phyloP scores from a whole-genome alignment of 139 green algal species.

The Chlamydomonas incerta region DNA sequence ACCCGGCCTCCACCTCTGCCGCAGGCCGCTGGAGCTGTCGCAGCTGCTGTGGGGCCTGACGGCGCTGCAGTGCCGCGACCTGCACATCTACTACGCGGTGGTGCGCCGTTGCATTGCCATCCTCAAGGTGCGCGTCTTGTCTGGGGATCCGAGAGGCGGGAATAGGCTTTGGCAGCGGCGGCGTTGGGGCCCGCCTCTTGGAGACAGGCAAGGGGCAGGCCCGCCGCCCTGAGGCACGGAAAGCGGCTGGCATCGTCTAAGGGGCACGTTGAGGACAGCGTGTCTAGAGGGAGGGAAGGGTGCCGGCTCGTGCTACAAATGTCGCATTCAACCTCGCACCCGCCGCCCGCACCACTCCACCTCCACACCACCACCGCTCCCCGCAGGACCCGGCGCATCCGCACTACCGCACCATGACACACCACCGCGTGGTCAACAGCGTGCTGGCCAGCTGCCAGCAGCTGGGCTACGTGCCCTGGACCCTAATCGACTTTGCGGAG shows the following conservation, averaged over 20 bases:
- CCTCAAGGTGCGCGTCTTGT: constrained; percentile 41
- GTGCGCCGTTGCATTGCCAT: constrained; percentile 44
- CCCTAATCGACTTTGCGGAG: constrained; percentile 55
- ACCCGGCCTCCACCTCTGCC: background rate
- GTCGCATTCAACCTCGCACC: no score
- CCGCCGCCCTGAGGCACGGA: background rate
- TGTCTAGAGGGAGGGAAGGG: no score
- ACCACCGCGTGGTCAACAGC: constrained; percentile 51
- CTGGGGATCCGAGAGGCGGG: no score
- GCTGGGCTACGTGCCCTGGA: constrained; percentile 50
- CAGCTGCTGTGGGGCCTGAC: constrained; percentile 54
- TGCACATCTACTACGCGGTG: constrained; percentile 34
- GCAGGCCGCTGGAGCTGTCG: constrained; percentile 45
- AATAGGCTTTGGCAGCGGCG: background rate
- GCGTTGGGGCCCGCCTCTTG: no score
- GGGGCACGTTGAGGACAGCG: background rate
- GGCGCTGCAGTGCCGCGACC: constrained; percentile 11
- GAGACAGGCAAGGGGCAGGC: no score
- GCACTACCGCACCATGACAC: constrained; percentile 16
- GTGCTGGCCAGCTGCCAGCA: constrained; percentile 49
- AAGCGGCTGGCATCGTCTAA: background rate
- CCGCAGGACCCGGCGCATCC: constrained; percentile 16
- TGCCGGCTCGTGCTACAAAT: no score
- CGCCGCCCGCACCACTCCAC: background rate
- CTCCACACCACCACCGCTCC: background rate